Conservation (phyloP, 352 stramenopile species). For the Nothophytophthora sp. region DNA sequence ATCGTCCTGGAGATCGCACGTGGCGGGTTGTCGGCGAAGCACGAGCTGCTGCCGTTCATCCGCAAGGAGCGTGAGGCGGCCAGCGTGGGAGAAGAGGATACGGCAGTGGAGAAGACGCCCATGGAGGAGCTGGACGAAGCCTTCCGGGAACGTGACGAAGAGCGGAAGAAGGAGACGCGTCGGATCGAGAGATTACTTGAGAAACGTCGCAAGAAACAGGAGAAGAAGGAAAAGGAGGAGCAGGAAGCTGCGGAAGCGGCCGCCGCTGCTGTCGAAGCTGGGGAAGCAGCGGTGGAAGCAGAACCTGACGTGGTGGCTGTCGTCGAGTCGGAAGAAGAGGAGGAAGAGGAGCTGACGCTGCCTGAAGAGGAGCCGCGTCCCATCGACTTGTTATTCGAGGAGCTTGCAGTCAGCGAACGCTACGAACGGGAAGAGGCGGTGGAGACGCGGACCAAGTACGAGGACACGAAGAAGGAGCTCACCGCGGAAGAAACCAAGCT, state of each 20-base stretch:
- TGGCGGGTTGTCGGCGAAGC: conserved; percentile 37
- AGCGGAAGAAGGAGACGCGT: conserved; percentile 45
- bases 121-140: conserved; percentile 58
- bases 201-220: conserved; percentile 33
- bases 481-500: conserved; percentile 34
- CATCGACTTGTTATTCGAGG: conserved; percentile 55
- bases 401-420: conserved; percentile 36
- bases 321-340: conserved; percentile 19
- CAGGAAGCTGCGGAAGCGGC: conserved; percentile 28
- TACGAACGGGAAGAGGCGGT: conserved; percentile 54
- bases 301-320: conserved; percentile 9
- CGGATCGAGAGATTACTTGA: conserved; percentile 60
- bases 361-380: conserved; percentile 61
- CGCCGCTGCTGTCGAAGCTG: conserved; percentile 4
- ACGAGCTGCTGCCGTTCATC: conserved; percentile 59
- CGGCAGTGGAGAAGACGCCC: conserved; percentile 26
- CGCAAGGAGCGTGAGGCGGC: conserved; percentile 42
- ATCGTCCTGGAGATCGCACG: conserved; percentile 66
- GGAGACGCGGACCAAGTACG: conserved; percentile 41
- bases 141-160: conserved; percentile 53
- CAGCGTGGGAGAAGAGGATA: conserved; percentile 26
- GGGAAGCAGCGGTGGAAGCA: conserved; percentile 7
- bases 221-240: conserved; percentile 32
- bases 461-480: conserved; percentile 45
- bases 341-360: conserved; percentile 45